Evolutionary conservation across 1,284 basidiomycete genomes (phyloP).

Genomic region (Sanguinoderma infundibulare): DNA sequence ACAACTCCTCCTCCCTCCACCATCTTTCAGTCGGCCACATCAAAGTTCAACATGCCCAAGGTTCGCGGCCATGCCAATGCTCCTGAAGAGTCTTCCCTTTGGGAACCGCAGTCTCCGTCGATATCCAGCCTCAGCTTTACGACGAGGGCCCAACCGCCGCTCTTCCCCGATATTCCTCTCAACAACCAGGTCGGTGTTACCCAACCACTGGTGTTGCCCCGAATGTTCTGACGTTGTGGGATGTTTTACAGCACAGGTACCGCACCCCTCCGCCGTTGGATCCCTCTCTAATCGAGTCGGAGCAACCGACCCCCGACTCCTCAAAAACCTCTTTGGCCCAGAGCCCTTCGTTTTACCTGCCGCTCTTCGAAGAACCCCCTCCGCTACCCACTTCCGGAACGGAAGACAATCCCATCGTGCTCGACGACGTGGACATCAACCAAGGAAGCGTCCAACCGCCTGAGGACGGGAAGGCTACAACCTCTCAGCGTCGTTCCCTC

Average conservation of each 20-base stretch:
- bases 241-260: conserved; percentile 14
- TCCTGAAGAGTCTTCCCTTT: background rate
- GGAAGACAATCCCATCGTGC: background rate
- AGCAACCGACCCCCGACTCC: no score
- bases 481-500: background rate
- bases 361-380: conserved; percentile 7
- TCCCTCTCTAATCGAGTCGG: conserved; percentile 5
- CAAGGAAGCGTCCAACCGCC: background rate
- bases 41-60: conserved; percentile 6
- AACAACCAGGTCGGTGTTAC: conserved; percentile 12
- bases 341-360: background rate
- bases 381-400: background rate
- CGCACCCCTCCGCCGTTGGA: conserved; percentile 20
- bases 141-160: background rate
- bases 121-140: background rate
- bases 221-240: background rate
- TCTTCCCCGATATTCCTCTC: conserved; percentile 16
- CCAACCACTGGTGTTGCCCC: background rate
- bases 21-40: background rate
- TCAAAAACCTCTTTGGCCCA: background rate
- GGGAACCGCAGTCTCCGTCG: background rate
- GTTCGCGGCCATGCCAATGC: conserved; percentile 1
- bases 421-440: background rate
- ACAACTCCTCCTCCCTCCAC: background rate
- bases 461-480: no score